Evolutionary conservation across 129 eudicot species (phyloP), one percentile per base, ranked within the genome.

Genomic region (Centaurea solstitialis): DNA sequence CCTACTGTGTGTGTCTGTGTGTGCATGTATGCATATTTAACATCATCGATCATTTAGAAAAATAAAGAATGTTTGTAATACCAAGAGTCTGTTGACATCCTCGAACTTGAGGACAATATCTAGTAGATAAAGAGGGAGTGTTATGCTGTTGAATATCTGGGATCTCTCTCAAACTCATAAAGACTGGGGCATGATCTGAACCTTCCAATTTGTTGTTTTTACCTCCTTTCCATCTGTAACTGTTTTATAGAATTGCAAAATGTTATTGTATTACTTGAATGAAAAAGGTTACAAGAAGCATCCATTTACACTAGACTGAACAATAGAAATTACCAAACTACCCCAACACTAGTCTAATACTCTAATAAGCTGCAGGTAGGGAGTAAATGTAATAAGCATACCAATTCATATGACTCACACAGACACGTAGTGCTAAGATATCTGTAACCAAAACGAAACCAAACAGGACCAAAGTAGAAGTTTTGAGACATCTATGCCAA

Each of bases 1-100:
- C n/a, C n/a, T n/a, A n/a, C n/a, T n/a, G n/a, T n/a, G n/a, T n/a
- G n/a, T n/a, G n/a, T n/a, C n/a, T n/a, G n/a, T n/a, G 50, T 41
- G 50, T 8, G 50, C 18, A 6, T 15, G 13, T 11, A 24, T 1
- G 62, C 50, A 39, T 72, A 39, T 39, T 23, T 17, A 22, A 4
- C 10, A 7, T 28, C 10, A 53, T 45, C 61, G 8, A 37, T 17
- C 62, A 15, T 76, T 26, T 4, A 43, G 76, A 17, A n/a, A 18
- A 4, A 70, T 22, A 7, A 39, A 64, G 47, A 72, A 73, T 50
- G 37, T 22, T 76, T 79, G 4, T 77, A 81, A 38, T 78, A 95
- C 99, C 99, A 80, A 95, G 93, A 78, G 97, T 95, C 84, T 95
- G 99, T 78, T 95, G 99, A 73, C 89, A 85, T 70, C 99, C 99